Conservation (phyloP, 495 filamentous ascomycete species). For the Oidiodendron maius region DNA sequence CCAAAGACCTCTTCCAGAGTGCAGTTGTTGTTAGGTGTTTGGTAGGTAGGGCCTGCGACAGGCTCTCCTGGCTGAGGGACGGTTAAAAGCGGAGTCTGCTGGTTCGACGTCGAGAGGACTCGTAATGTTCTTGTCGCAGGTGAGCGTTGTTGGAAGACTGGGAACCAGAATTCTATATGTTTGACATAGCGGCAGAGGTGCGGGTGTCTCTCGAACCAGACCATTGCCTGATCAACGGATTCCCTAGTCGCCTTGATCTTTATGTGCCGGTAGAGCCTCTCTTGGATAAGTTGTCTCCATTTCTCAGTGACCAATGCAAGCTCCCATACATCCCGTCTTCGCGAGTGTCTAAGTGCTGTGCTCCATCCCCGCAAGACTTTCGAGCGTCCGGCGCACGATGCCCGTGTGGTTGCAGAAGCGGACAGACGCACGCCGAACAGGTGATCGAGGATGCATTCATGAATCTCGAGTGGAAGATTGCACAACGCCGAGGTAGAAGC, state of each 20-base stretch:
- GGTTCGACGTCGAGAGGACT: constrained; percentile 36
- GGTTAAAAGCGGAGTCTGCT: constrained; percentile 31
- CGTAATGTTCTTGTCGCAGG: constrained; percentile 29
- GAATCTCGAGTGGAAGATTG: constrained; percentile 62
- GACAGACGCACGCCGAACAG: constrained; percentile 60
- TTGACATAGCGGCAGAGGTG: constrained; percentile 58
- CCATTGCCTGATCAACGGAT: constrained; percentile 45
- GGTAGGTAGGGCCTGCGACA: constrained; percentile 27
- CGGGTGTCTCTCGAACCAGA: constrained; percentile 51
- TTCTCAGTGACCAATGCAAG: constrained; percentile 54
- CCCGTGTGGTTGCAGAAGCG: constrained; percentile 35
- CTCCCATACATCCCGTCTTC: constrained; percentile 58
- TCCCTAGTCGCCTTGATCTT: constrained; percentile 65
- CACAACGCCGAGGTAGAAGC: constrained; percentile 32
- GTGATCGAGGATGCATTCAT: constrained; percentile 64
- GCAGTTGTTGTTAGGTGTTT: constrained; percentile 54
- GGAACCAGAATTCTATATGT: constrained; percentile 70
- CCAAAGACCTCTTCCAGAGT: constrained; percentile 62
- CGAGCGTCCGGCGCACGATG: constrained; percentile 33
- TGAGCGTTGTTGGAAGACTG: constrained; percentile 28
- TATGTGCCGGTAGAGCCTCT: constrained; percentile 65
- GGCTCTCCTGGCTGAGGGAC: constrained; percentile 9
- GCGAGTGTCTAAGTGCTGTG: constrained; percentile 58
- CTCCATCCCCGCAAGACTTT: constrained; percentile 52
- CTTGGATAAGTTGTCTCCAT: constrained; percentile 61